phyloP scores from a whole-genome alignment of 441 rosid genomes.

The Viola pubescens region DNA sequence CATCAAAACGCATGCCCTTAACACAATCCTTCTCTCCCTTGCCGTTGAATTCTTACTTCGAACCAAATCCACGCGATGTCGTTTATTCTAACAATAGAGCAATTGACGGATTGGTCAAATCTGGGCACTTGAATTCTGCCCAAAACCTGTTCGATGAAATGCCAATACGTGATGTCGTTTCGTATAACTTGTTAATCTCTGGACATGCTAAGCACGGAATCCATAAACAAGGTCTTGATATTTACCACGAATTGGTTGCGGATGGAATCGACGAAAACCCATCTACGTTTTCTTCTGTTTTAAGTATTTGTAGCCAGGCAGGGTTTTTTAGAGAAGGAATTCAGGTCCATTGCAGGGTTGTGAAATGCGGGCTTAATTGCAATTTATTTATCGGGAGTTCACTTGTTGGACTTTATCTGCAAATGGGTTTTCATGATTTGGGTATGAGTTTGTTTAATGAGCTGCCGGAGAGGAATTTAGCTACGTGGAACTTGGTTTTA shows the following conservation, averaged over 20 bases:
- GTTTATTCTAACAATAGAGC: slow-evolving; percentile 36
- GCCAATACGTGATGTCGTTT: slow-evolving; percentile 45
- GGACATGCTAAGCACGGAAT: slow-evolving; percentile 39
- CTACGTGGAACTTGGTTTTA: slow-evolving; percentile 47
- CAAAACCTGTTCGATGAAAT: slow-evolving; percentile 46
- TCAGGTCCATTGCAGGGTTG: slow-evolving; percentile 62
- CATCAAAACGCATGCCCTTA: slow-evolving; percentile 14
- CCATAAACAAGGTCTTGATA: slow-evolving; percentile 29
- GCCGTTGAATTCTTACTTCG: slow-evolving; percentile 28
- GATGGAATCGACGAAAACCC: slow-evolving; percentile 49
- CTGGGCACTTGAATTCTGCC: slow-evolving; percentile 37
- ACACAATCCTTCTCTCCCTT: slow-evolving; percentile 14
- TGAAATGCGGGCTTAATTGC: slow-evolving; percentile 46
- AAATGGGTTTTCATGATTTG: slow-evolving; percentile 30
- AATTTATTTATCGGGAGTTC: slow-evolving; percentile 51
- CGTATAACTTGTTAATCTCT: slow-evolving; percentile 52
- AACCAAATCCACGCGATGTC: slow-evolving; percentile 20
- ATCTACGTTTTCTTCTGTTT: slow-evolving; percentile 54
- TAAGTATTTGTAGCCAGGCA: slow-evolving; percentile 42
- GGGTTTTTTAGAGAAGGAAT: slow-evolving; percentile 40
- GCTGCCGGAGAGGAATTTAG: slow-evolving; percentile 54
- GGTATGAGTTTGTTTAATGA: slow-evolving; percentile 51
- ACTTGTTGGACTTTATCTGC: slow-evolving; percentile 47
- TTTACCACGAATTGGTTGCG: slow-evolving; percentile 48
- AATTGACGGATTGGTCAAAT: slow-evolving; percentile 33